Base-by-base conservation (phyloP, 106 monocot species). In the Alisma plantagoaquatica region DNA sequence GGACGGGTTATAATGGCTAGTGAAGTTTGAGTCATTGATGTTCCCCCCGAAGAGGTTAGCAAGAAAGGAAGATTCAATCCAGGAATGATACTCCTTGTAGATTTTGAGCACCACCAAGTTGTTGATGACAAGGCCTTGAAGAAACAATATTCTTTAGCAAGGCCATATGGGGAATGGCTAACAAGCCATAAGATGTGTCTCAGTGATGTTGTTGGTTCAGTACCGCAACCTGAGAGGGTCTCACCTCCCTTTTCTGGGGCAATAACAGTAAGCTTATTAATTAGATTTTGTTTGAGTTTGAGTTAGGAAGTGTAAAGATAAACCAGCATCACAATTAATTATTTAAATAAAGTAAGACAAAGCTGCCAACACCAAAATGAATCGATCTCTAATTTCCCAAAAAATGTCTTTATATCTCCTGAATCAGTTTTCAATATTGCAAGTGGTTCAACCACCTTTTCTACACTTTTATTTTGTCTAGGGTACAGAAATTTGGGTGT, bases 71-170 rank as follows among this genome's bases (percentile, higher is more conserved):
- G 92, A 49, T 82, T 92, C 11, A 92, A 92, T 58, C 92, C 92
- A 51, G 92, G 92, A 33, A 92, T 92, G 92, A 92, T 92, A 86
- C 66, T 92, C 2, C 41, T 92, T 26, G 92, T 92, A 18, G 92
- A 92, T 62, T 92, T 92, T 60, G 82, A 92, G 43, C 78, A 92
- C 48, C 86, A 82, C 62, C 50, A 53, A 51, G 86, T 92, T 65
- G 92, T 92, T 42, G 82, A 92, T 76, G 92, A 92, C 71, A 78
- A 82, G 21, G 82, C 58, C 14, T 63, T 92, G 73, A 92, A 92
- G 74, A 70, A 70, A 29, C 82, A 82, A 20, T 92, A 86, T 55
- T 92, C 92, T 29, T 27, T 71, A 60, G 79, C 82, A 30, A 78
- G 76, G 31, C 86, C 92, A 43, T 92, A 86, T 60, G 73, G 69